Evolutionary conservation across 306 rosid genomes (phyloP).

Genomic region (Fagus crenata): DNA sequence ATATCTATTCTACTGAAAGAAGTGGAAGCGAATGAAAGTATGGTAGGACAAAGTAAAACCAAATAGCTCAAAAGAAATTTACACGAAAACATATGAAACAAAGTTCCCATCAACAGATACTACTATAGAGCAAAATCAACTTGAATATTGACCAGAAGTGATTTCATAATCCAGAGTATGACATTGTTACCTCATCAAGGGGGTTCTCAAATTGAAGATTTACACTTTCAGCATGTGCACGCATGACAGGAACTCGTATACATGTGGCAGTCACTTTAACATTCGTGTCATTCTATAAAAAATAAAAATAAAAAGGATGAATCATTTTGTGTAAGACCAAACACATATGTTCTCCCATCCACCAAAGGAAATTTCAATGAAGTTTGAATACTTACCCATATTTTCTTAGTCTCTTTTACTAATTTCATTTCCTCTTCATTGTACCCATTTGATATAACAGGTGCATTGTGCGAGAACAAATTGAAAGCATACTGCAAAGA

Average conservation of each 20-base stretch:
- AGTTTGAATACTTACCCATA: conserved; percentile 66
- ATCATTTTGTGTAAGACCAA: not conserved
- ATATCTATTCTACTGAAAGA: no score
- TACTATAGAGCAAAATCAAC: conserved; percentile 1
- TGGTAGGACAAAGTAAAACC: no score
- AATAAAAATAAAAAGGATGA: not conserved
- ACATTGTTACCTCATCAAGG: conserved; percentile 74
- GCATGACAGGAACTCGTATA: conserved; percentile 94
- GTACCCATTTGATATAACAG: conserved; percentile 84
- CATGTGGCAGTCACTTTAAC: conserved; percentile 95
- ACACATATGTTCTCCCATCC: not conserved
- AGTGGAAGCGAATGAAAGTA: no score
- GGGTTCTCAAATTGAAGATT: conserved; percentile 91
- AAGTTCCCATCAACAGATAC: not conserved
- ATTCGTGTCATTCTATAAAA: conserved; percentile 65
- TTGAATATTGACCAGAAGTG: not conserved
- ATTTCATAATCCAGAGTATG: not conserved
- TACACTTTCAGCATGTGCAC: conserved; percentile 97
- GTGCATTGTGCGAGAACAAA: conserved; percentile 86
- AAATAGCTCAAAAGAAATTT: not conserved
- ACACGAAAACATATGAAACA: not conserved
- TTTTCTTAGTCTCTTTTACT: conserved; percentile 88
- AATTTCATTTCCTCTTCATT: conserved; percentile 99
- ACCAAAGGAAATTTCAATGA: not conserved
- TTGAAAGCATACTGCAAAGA: conserved; percentile 94